phyloP scores from a whole-genome alignment of 2,329 filamentous ascomycete species.

The Cercospora sp. region DNA sequence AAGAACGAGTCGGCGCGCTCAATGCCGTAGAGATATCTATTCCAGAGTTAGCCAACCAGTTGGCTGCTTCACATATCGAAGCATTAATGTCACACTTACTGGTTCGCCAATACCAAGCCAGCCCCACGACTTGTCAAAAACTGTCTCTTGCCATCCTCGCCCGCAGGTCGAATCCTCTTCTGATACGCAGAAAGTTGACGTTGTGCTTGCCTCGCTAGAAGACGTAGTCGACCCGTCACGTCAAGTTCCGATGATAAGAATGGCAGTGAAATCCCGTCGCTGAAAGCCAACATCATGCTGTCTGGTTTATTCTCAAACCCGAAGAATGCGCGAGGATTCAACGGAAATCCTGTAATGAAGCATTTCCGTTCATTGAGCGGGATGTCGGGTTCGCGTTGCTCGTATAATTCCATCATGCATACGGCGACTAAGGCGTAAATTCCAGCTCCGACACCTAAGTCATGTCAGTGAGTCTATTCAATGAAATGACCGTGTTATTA shows the following conservation, averaged over 20 bases:
- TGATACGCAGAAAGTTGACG: slow-evolving; percentile 48
- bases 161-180: slow-evolving; percentile 39
- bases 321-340: slow-evolving; percentile 50
- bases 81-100: slow-evolving; percentile 31
- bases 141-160: slow-evolving; percentile 27
- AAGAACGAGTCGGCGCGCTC: slow-evolving; percentile 43
- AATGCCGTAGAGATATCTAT: slow-evolving; percentile 40
- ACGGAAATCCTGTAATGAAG: slow-evolving; percentile 50
- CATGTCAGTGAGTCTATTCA: no score
- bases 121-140: slow-evolving; percentile 43
- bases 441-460: slow-evolving; percentile 40
- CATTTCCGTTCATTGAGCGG: slow-evolving; percentile 37
- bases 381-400: slow-evolving; percentile 37
- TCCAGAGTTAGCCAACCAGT: no score
- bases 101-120: slow-evolving; percentile 45
- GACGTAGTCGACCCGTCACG: slow-evolving; percentile 42
- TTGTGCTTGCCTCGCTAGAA: slow-evolving; percentile 46
- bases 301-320: slow-evolving; percentile 42
- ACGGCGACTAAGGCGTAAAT: slow-evolving; percentile 50
- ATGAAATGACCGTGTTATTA: background rate
- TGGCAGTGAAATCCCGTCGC: slow-evolving; percentile 49
- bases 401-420: slow-evolving; percentile 51
- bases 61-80: no score
- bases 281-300: slow-evolving; percentile 52
- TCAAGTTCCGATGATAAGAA: slow-evolving; percentile 43